Evolutionary conservation across 257 asterid species (phyloP).

Genomic region (Phtheirospermum japonicum): DNA sequence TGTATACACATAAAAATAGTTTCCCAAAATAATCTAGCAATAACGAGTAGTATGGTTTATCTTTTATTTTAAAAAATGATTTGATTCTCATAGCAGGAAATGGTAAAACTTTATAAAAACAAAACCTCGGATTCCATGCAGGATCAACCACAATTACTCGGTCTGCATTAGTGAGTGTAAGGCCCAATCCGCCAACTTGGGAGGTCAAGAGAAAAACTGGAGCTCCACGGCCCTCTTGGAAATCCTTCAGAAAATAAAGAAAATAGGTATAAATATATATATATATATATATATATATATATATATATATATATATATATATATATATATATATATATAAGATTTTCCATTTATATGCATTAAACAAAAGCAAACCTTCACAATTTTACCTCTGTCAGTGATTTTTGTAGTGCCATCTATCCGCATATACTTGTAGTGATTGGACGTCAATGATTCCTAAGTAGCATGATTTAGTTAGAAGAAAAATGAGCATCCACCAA

Average conservation of each 20-base stretch:
- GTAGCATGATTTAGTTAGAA: constrained; percentile 18
- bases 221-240: constrained; percentile 84
- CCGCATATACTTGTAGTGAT: constrained; percentile 63
- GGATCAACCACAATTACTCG: constrained; percentile 97
- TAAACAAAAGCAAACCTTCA: constrained; percentile 57
- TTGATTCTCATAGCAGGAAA: constrained; percentile 5
- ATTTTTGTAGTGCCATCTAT: constrained; percentile 90
- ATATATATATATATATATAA: not conserved
- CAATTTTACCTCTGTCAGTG: constrained; percentile 64
- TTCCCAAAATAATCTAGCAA: not conserved
- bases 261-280: constrained; percentile 17
- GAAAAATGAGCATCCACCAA: constrained; percentile 17
- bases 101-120: constrained; percentile 13
- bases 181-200: constrained; percentile 98
- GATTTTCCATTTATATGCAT: not conserved
- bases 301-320: constrained; percentile 15
- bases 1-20: not conserved
- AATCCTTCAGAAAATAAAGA: constrained; percentile 51
- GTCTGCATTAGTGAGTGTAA: constrained; percentile 93
- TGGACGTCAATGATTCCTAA: constrained; percentile 66
- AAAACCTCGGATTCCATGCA: constrained; percentile 98
- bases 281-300: not conserved
- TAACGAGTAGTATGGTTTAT: not conserved
- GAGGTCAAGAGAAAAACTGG: constrained; percentile 85
- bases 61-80: constrained; percentile 7